These are phyloP conservation scores for Penicillium alfredii DNA, from an alignment of 495 filamentous ascomycete species.

Conservation along the genomic window DNA sequence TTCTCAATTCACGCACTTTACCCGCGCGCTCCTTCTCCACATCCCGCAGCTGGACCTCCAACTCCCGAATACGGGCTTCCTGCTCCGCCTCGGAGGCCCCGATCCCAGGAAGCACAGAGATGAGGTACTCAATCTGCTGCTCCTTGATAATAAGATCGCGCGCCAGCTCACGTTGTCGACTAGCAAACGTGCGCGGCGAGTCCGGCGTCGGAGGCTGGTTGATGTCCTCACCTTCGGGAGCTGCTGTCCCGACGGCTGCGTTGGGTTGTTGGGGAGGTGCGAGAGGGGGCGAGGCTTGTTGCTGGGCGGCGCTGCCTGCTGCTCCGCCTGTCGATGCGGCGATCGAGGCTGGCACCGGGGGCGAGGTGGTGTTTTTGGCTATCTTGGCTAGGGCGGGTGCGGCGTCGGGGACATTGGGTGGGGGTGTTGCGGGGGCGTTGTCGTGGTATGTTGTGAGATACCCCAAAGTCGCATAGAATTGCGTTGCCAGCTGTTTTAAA, in stretches of 20 bases:
- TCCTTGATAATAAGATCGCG: conserved; percentile 84
- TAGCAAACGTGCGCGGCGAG: conserved; percentile 59
- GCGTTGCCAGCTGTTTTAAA: conserved; percentile 63
- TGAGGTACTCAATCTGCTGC: conserved; percentile 88
- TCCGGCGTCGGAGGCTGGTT: conserved; percentile 45
- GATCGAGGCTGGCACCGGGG: conserved; percentile 36
- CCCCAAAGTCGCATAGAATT: conserved; percentile 81
- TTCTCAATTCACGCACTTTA: conserved; percentile 66
- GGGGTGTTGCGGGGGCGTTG: conserved; percentile 56
- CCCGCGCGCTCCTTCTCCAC: conserved; percentile 66
- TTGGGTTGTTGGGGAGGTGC: conserved; percentile 19
- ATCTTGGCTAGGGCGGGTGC: conserved; percentile 39
- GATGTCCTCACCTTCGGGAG: conserved; percentile 24
- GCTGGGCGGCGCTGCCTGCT: conserved; percentile 11
- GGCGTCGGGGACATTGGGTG: conserved; percentile 52
- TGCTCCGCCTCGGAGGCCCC: conserved; percentile 81
- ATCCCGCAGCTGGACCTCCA: conserved; percentile 69
- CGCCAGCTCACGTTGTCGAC: conserved; percentile 72
- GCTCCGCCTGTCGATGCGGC: conserved; percentile 21
- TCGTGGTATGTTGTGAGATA: conserved; percentile 81
- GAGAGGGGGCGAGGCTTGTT: conserved; percentile 27
- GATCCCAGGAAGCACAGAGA: conserved; percentile 78
- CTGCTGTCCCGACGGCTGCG: conserved; percentile 8
- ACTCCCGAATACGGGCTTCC: conserved; percentile 60
- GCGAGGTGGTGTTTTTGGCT: conserved; percentile 35